phyloP scores from a whole-genome alignment of 805 yeast genomes.

The Yamadazyma phyllophila region DNA sequence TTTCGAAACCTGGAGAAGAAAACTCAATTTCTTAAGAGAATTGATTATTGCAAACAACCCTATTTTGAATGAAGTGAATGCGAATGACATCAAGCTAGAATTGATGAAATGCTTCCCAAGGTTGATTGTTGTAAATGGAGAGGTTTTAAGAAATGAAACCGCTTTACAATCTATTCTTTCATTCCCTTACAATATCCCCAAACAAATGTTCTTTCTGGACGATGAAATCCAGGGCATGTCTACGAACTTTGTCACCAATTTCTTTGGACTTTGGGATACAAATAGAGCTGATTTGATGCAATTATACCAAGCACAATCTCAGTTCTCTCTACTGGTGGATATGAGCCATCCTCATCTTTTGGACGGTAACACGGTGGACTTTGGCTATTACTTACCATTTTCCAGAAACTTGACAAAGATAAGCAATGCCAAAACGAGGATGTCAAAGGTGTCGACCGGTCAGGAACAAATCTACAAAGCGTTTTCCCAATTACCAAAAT shows the following conservation, averaged over 20 bases:
- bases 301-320: constrained; percentile 79
- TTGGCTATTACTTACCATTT: constrained; percentile 66
- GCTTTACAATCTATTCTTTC: constrained; percentile 50
- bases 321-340: constrained; percentile 79
- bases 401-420: constrained; percentile 78
- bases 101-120: constrained; percentile 76
- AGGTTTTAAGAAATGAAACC: constrained; percentile 69
- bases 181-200: constrained; percentile 55
- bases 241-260: constrained; percentile 75
- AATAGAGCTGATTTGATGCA: constrained; percentile 67
- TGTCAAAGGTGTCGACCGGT: constrained; percentile 63
- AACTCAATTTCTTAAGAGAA: constrained; percentile 71
- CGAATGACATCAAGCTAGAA: constrained; percentile 52
- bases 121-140: constrained; percentile 74
- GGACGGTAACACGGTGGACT: constrained; percentile 24
- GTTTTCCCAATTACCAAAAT: constrained; percentile 70
- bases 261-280: constrained; percentile 76
- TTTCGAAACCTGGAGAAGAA: constrained; percentile 75
- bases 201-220: constrained; percentile 79
- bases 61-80: constrained; percentile 36
- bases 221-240: constrained; percentile 65
- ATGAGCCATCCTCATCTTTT: constrained; percentile 57
- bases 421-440: constrained; percentile 52
- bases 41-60: constrained; percentile 81
- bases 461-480: constrained; percentile 58